Conservation (phyloP, 2,329 filamentous ascomycete genomes). For the Ascosphaera apis region DNA sequence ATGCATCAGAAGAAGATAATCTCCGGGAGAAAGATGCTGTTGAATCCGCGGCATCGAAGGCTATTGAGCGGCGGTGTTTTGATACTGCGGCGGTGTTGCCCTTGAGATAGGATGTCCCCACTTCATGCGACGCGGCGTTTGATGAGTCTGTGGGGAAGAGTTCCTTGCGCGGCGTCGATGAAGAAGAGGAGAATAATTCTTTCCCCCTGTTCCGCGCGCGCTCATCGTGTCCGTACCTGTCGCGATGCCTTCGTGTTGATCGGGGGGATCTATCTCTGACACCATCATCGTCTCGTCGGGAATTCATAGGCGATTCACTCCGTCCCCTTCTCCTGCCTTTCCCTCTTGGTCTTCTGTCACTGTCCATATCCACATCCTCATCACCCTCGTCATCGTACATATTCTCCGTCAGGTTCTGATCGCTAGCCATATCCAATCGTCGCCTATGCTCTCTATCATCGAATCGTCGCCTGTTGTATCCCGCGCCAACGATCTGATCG, state of each 20-base stretch:
- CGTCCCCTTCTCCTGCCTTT: constrained; percentile 9
- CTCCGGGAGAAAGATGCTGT: constrained; percentile 29
- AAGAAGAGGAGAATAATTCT: constrained; percentile 12
- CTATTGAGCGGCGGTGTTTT: constrained; percentile 25
- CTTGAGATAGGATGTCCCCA: constrained; percentile 19
- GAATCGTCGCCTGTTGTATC: constrained; percentile 31
- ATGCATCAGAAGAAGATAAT: no score
- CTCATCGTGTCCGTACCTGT: no score
- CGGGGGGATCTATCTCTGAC: no score
- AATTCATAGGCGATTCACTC: no score
- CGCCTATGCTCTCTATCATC: constrained; percentile 32
- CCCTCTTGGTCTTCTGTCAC: constrained; percentile 11
- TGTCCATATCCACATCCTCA: constrained; percentile 10
- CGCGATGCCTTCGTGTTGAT: no score
- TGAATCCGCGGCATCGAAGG: constrained; percentile 31
- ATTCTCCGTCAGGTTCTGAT: constrained; percentile 43
- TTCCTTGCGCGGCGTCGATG: no score
- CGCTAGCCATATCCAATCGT: constrained; percentile 24
- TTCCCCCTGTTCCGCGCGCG: no score
- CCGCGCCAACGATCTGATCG: no score
- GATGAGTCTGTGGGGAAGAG: constrained; percentile 30
- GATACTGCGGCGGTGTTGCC: constrained; percentile 21
- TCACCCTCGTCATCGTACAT: constrained; percentile 56
- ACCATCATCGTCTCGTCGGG: no score
- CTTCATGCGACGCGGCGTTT: constrained; percentile 8